Base-by-base conservation (phyloP, 108 stramenopile genomes). In the Fistulifera solaris region DNA sequence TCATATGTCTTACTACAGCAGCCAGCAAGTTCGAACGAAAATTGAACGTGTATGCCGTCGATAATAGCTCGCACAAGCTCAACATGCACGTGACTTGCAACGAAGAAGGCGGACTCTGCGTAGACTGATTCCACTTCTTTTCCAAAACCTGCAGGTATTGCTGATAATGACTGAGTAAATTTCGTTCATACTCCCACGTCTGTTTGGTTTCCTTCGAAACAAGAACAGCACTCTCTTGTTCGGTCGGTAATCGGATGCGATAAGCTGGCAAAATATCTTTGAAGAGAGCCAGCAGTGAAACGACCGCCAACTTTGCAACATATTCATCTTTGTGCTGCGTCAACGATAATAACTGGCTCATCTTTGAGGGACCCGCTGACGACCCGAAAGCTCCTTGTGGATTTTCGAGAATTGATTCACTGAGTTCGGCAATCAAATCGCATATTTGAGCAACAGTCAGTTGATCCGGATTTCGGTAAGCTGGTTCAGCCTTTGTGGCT, bases 241-340 rank as follows among this genome's bases (percentile, higher is more conserved):
- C 80, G 6, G 85, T 90, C 22, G 90, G 93, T n/a, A 89, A 56
- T 21, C 93, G 81, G 27, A 98, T 94, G 19, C 94, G 77, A 62
- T 96, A 95, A 11, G 75, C 66, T 12, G 96, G 96, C 4, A 95
- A 44, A 27, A 98, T 82, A 50, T 98, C 96, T 59, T 78, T 74
- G 51, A 93, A 95, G 11, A 98, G 79, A 15, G 93, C 93, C 40
- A 95, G 66, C 27, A 91, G 59, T 0, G 91, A 93, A 48, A 94
- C 47, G 19, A 95, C 54, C 0, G 85, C 92, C 15, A 95, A 58
- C 15, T 71, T 70, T 1, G 88, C 16, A 45, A 45, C 44, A 6
- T 17, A 45, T 16, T 48, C 58, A 10, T 66, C 40, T 11, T 43
- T 25, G 12, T 50, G 21, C 19, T 59, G 59, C 3, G 81, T 73